Evolutionary conservation across 169 alveolate species (phyloP), one percentile per base, ranked within the genome.

Genomic region (Cryptosporidium sp.): DNA sequence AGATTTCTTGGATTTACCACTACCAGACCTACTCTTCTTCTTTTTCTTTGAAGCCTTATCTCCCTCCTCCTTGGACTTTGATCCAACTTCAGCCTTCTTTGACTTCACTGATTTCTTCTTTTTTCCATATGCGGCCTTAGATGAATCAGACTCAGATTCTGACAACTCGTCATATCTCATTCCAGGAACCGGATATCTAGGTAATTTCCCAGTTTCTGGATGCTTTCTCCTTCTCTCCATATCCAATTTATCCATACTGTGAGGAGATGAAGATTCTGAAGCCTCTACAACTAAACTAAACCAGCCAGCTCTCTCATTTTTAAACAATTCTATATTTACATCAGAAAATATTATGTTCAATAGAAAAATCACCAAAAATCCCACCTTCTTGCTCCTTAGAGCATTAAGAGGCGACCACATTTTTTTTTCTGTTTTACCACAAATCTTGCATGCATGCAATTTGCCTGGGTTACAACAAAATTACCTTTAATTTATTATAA

Each of bases 141-240:
- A 7, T 9, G 48, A 41, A 10, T 10, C 5, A 7, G 33, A 10
- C 6, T 39, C 68, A 33, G 86, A 73, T 12, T n/a, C 51, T 1
- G 62, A 43, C 8, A 59, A 55, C 68, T 73, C 86, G 50, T 51
- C 86, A 41, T 73, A 73, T 59, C 71, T 73, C 71, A 58, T 73
- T 35, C 86, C 86, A 41, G 86, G 86, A 52, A 50, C 9, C 0
- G 86, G 86, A 35, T 73, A 73, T 41, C 71, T 55, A 6, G 86
- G 86, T 5, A 73, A 59, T 10, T 33, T 55, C 5, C 59, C 69
- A 35, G 86, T 73, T 3, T 50, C 70, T 31, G 70, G 86, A 26
- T 73, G 58, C 1, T 55, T 55, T 12, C 29, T 52, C 48, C 51
- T 55, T n/a, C 85, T 71, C 18, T 16, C 85, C 7, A 23, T 26